phyloP scores from a whole-genome alignment of 495 filamentous ascomycete species.

The Aspergillus kassunensis region DNA sequence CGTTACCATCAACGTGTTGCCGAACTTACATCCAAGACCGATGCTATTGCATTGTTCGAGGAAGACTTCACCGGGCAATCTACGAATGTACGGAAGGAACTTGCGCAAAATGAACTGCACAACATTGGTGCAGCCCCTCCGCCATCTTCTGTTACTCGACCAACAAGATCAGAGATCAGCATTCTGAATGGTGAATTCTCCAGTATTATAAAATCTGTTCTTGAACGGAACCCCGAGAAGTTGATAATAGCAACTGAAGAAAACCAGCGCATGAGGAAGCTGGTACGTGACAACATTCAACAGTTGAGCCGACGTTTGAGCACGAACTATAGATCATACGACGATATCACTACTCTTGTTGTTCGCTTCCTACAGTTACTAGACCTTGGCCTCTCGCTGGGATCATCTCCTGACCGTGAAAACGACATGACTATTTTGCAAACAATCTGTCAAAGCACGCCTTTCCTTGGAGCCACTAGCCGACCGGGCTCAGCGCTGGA shows the following conservation, averaged over 20 bases:
- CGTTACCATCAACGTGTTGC: slow-evolving; percentile 54
- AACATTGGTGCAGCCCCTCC: slow-evolving; percentile 59
- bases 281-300: slow-evolving; percentile 67
- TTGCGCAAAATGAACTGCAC: slow-evolving; percentile 55
- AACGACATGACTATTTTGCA: slow-evolving; percentile 25
- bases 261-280: slow-evolving; percentile 36
- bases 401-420: slow-evolving; percentile 26
- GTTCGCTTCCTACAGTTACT: slow-evolving; percentile 79
- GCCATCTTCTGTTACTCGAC: slow-evolving; percentile 68
- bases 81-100: slow-evolving; percentile 56
- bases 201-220: slow-evolving; percentile 64
- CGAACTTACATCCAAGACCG: slow-evolving; percentile 52
- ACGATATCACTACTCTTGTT: slow-evolving; percentile 75
- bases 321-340: slow-evolving; percentile 67
- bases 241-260: slow-evolving; percentile 23
- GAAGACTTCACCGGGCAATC: slow-evolving; percentile 61
- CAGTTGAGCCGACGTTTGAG: slow-evolving; percentile 64
- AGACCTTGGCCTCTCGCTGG: slow-evolving; percentile 67
- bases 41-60: slow-evolving; percentile 63
- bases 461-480: slow-evolving; percentile 57
- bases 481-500: slow-evolving; percentile 21
- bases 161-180: slow-evolving; percentile 58
- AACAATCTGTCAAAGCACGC: slow-evolving; percentile 50
- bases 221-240: slow-evolving; percentile 51
- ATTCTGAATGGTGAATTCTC: slow-evolving; percentile 78